Conservation (phyloP, 2,329 filamentous ascomycete genomes). For the Macrophomina phaseolina region DNA sequence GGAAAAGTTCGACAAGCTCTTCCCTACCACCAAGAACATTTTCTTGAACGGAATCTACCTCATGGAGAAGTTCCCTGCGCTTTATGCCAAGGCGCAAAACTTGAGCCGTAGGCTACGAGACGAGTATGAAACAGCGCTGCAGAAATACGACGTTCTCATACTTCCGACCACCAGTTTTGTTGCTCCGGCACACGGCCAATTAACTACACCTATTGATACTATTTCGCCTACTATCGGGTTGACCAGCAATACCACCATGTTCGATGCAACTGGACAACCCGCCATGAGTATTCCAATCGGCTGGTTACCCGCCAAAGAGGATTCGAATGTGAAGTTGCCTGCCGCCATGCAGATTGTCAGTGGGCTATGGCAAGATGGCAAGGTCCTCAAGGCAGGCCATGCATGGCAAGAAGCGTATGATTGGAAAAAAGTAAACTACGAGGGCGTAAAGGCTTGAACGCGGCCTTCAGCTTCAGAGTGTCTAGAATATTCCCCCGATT, state of each 20-base stretch:
- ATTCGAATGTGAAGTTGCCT: conserved; percentile 38
- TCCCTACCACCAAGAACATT: conserved; percentile 55
- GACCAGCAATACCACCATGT: conserved; percentile 39
- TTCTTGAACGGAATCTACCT: conserved; percentile 50
- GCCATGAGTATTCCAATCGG: conserved; percentile 39
- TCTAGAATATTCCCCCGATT: not conserved
- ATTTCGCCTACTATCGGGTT: conserved; percentile 38
- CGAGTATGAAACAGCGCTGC: conserved; percentile 45
- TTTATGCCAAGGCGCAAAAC: conserved; percentile 51
- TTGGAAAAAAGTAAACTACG: conserved; percentile 32
- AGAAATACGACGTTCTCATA: conserved; percentile 47
- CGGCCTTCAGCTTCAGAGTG: not conserved
- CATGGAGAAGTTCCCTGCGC: conserved; percentile 43
- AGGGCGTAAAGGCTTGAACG: conserved; percentile 3
- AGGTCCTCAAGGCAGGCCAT: conserved; percentile 36
- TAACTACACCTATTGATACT: conserved; percentile 36
- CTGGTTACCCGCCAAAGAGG: conserved; percentile 35
- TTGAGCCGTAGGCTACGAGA: conserved; percentile 47
- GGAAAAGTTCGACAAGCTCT: conserved; percentile 56
- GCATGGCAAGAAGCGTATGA: conserved; percentile 39
- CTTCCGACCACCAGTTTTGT: conserved; percentile 46
- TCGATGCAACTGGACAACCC: conserved; percentile 40
- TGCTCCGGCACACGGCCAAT: conserved; percentile 28
- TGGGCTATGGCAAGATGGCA: conserved; percentile 45
- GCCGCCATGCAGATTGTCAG: conserved; percentile 49